A percentile compares a stretch with the other conserved stretches of the same genome.
Evolutionary conservation across 2,329 filamentous ascomycete species (phyloP).

Genomic region (Aspergillus pseudoviridinutans): DNA sequence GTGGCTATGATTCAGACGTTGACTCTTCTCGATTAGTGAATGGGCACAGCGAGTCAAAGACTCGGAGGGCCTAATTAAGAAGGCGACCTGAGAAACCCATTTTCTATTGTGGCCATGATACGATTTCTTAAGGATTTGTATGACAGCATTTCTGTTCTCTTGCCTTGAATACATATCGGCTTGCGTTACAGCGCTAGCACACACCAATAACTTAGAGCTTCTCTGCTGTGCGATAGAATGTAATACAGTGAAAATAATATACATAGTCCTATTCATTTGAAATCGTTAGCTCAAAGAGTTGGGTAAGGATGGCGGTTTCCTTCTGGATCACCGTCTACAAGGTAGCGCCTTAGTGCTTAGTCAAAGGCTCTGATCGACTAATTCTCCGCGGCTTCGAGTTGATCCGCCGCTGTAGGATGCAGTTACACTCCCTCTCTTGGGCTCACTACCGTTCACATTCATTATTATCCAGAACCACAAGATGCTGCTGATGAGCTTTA

Average conservation of each 20-base stretch:
- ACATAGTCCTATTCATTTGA: neutral
- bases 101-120: neutral
- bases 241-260: neutral
- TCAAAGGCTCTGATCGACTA: conserved; percentile 7
- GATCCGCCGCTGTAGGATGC: conserved; percentile 14
- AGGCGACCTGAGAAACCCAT: conserved; percentile 16
- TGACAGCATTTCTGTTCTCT: conserved; percentile 5
- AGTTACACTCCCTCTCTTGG: conserved; percentile 2
- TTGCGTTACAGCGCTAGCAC: conserved; percentile 5
- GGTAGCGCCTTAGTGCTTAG: conserved; percentile 9
- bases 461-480: conserved; percentile 8
- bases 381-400: conserved; percentile 16
- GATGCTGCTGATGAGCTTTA: conserved; percentile 22
- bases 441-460: conserved; percentile 6
- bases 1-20: neutral
- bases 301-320: neutral
- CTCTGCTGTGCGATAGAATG: conserved; percentile 4
- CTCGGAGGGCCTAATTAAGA: conserved; percentile 45
- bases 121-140: conserved; percentile 7
- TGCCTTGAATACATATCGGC: conserved; percentile 1
- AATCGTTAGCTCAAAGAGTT: neutral
- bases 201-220: neutral
- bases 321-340: neutral
- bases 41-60: conserved; percentile 49
- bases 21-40: conserved; percentile 33